Evolutionary conservation across 169 alveolate genomes (phyloP).

Genomic region (Babesia bigemina): DNA sequence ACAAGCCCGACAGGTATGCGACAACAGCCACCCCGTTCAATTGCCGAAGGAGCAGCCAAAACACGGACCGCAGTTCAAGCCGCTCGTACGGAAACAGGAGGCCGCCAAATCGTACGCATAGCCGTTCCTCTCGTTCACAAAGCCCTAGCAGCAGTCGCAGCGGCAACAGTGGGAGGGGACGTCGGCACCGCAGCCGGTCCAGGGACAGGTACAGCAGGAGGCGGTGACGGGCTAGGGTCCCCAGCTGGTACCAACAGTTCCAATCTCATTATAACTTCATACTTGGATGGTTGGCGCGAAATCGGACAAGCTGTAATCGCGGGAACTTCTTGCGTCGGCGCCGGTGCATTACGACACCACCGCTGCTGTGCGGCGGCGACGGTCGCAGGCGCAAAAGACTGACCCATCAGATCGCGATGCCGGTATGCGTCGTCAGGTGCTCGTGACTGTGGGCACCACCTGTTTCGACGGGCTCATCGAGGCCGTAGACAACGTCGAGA

Average conservation of each 20-base stretch:
- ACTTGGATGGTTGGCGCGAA: too few species aligned
- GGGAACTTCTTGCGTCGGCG: too few species aligned
- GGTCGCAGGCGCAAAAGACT: not conserved
- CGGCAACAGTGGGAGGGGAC: constrained; percentile 8
- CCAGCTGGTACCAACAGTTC: too few species aligned
- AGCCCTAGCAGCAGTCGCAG: constrained; percentile 29
- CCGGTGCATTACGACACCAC: not conserved
- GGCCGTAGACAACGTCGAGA: constrained; percentile 36
- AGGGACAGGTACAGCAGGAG: constrained; percentile 21
- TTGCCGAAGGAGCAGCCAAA: not conserved
- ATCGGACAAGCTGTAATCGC: too few species aligned
- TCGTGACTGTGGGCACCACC: constrained; percentile 68
- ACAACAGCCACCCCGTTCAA: not conserved
- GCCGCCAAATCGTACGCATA: not conserved
- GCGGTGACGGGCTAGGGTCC: not conserved
- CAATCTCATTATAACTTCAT: too few species aligned
- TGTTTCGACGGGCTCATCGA: constrained; percentile 49
- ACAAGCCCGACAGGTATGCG: constrained; percentile 28
- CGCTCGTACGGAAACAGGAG: constrained; percentile 15
- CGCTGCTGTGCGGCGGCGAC: not conserved
- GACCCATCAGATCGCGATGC: not conserved
- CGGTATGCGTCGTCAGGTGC: constrained; percentile 25
- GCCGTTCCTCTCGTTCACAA: constrained; percentile 11
- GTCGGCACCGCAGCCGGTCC: constrained; percentile 33
- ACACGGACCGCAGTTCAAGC: constrained; percentile 16